Evolutionary conservation across 805 yeast genomes (phyloP).

Genomic region (Ogataea philodendri): DNA sequence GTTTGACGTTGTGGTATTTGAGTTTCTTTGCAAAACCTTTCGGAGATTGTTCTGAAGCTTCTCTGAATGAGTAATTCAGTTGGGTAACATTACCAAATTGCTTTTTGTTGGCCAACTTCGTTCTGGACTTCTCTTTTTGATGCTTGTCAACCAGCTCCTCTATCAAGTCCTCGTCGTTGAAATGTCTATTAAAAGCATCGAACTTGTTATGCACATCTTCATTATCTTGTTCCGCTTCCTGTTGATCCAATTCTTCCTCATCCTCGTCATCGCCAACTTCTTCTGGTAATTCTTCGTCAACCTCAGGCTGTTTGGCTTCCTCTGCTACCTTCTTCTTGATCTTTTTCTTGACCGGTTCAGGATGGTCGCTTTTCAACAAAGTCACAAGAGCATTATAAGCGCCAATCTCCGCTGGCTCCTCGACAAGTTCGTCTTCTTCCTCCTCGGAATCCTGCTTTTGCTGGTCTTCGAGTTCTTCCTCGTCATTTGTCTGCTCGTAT

Average conservation of each 20-base stretch:
- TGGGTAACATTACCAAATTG: conserved; percentile 23
- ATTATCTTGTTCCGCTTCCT: conserved; percentile 34
- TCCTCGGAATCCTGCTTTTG: conserved; percentile 30
- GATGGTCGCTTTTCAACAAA: conserved; percentile 25
- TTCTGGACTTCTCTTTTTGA: conserved; percentile 13
- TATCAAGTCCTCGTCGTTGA: conserved; percentile 48
- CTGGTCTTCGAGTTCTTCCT: conserved; percentile 31
- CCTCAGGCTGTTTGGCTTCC: conserved; percentile 12
- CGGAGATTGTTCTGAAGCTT: conserved; percentile 2
- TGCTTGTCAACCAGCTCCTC: conserved; percentile 31
- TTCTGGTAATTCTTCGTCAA: conserved; percentile 5
- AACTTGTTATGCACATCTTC: conserved; percentile 22
- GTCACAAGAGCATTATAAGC: conserved; percentile 33
- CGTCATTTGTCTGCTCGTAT: conserved; percentile 15
- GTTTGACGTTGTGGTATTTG: conserved; percentile 44
- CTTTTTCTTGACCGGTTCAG: conserved; percentile 11
- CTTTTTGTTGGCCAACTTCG: conserved; percentile 8
- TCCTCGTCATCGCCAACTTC: conserved; percentile 3
- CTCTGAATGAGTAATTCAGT: conserved; percentile 31
- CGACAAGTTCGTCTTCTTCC: conserved; percentile 22
- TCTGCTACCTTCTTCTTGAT: conserved; percentile 13
- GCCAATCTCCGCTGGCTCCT: conserved; percentile 16
- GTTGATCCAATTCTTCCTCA: conserved; percentile 14
- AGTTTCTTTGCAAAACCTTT: conserved; percentile 13
- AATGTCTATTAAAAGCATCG: conserved; percentile 82